Conservation (phyloP, 2,329 filamentous ascomycete species). For the Penicillium polonicum region DNA sequence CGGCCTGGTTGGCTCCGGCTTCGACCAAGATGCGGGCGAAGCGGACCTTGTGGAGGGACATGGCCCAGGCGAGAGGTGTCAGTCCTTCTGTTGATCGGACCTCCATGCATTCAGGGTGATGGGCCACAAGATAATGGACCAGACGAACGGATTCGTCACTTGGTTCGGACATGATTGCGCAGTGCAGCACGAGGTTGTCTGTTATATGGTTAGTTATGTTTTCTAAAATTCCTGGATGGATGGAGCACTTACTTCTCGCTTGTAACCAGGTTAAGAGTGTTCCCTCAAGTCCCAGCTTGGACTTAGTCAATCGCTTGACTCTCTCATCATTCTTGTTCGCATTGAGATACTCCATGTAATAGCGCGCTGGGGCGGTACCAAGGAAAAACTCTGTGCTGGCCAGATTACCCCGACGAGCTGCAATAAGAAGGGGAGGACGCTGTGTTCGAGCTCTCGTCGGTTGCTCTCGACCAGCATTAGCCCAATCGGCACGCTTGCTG, state of each 20-base stretch:
- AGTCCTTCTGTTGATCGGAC: slow-evolving; percentile 47
- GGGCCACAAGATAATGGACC: slow-evolving; percentile 65
- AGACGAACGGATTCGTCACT: slow-evolving; percentile 51
- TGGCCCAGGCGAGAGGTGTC: slow-evolving; percentile 70
- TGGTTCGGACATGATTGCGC: slow-evolving; percentile 54
- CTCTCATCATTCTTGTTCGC: slow-evolving; percentile 60
- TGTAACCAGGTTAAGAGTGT: slow-evolving; percentile 54
- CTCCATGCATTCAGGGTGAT: slow-evolving; percentile 62
- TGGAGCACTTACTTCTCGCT: slow-evolving; percentile 49
- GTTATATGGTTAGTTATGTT: background rate
- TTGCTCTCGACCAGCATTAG: slow-evolving; percentile 54
- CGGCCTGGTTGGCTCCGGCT: slow-evolving; percentile 68
- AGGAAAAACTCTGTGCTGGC: slow-evolving; percentile 74
- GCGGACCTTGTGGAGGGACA: slow-evolving; percentile 42
- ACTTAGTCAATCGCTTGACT: slow-evolving; percentile 49
- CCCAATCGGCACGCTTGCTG: slow-evolving; percentile 73
- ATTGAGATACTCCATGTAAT: slow-evolving; percentile 68
- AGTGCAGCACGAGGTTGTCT: slow-evolving; percentile 61
- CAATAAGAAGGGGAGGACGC: slow-evolving; percentile 33
- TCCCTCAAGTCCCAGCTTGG: slow-evolving; percentile 62
- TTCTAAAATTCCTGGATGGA: background rate
- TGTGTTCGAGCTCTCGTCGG: background rate
- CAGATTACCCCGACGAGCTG: slow-evolving; percentile 52
- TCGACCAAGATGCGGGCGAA: slow-evolving; percentile 60
- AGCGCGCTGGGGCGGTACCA: slow-evolving; percentile 65